Base-by-base conservation (phyloP, 495 filamentous ascomycete species). In the Aspergillus mulundensis region DNA sequence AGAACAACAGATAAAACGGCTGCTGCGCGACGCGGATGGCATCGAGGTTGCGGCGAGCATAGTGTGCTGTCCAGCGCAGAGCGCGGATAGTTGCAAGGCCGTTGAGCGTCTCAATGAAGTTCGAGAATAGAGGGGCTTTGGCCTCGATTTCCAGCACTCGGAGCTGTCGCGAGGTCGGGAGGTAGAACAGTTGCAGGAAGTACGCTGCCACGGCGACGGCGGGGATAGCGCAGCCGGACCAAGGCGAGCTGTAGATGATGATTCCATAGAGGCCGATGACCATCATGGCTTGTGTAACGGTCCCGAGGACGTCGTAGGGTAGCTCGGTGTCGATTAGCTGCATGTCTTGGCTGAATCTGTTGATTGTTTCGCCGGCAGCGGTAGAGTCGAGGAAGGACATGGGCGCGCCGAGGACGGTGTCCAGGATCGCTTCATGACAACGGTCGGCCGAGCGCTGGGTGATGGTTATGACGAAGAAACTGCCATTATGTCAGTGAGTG, bases 31-130 rank as follows among this genome's bases (percentile, higher is more conserved):
- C 25, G 25, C 25, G 25, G 25, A 28, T 28, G 25, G 25, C 25
- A 28, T 28, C 25, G 25, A 28, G 32, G 32, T 36, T 36, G 32
- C 32, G 32, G 6, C 7, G 32, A 2, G 7, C 12, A 15, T 36
- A 36, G 7, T 39, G 16, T 3, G 19, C 14, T 0, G 73, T 63
- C 73, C 87, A 88, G 50, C 78, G 81, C 63, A 86, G 91, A 1
- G 85, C 83, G 12, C 88, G 83, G 53, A 94, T 89, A 10, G 84
- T 90, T 24, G 80, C 67, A 0, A 90, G 77, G n/a, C 89, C 89
- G 0, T 77, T 77, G 6, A 91, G 72, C 0, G 81, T 77, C 12
- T 85, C 83, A 0, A 81, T 76, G 58, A 93, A 90, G 38, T 84
- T 81, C 46, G 89, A 86, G 62, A 88, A 91, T 0, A 93, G 80